Conservation (phyloP, 176 grass and related monocot species). For the Elaeis guineensis region DNA sequence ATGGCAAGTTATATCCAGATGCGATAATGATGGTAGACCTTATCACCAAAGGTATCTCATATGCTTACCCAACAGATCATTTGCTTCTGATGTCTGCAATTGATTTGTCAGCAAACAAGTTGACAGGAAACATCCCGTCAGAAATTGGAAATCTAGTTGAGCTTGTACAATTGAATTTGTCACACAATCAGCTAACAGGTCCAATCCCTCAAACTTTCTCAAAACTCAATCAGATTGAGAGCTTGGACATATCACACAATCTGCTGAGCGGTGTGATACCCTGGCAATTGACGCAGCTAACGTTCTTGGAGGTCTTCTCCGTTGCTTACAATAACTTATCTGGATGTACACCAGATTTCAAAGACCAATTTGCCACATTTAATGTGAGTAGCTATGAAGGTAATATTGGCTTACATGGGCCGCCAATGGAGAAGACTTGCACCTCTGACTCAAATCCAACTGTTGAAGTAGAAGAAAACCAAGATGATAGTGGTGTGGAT, state of each 20-base stretch:
- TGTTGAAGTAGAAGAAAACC: background rate
- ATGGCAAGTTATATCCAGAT: no score
- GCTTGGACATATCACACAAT: slow-evolving; percentile 28
- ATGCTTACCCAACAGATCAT: background rate
- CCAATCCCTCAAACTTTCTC: slow-evolving; percentile 9
- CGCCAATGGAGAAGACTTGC: background rate
- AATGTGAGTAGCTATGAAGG: slow-evolving; percentile 3
- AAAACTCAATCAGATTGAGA: slow-evolving; percentile 10
- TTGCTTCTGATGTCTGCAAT: slow-evolving; percentile 1
- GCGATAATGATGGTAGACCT: slow-evolving; percentile 1
- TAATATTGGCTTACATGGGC: slow-evolving; percentile 9
- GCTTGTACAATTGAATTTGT: slow-evolving; percentile 20
- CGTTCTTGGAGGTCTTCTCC: background rate
- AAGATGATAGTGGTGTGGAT: background rate
- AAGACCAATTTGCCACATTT: slow-evolving; percentile 18
- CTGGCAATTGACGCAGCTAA: background rate
- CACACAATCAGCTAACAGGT: slow-evolving; percentile 8
- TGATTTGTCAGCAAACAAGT: slow-evolving; percentile 18
- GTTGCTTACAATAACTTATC: slow-evolving; percentile 31
- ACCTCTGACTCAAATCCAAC: background rate
- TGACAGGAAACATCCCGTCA: slow-evolving; percentile 10
- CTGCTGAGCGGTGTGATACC: slow-evolving; percentile 3
- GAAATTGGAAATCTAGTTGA: slow-evolving; percentile 12
- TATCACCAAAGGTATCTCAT: background rate
- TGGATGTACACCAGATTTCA: slow-evolving; percentile 14